Evolutionary conservation across 1,284 basidiomycete genomes (phyloP).

Genomic region (Cystobasidium slooffiae): DNA sequence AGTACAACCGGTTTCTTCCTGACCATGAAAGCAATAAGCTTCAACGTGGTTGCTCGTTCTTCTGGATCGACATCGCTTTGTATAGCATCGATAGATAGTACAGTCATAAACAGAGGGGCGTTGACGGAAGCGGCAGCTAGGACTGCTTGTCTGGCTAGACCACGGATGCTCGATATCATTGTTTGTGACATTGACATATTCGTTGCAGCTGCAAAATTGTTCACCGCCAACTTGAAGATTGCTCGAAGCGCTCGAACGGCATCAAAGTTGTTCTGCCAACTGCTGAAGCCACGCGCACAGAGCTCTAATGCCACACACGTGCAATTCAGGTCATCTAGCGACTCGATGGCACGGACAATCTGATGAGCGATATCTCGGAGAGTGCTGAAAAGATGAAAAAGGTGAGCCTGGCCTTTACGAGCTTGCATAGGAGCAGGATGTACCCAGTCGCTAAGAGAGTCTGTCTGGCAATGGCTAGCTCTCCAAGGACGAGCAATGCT

Average conservation of each 20-base stretch:
- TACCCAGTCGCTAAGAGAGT: constrained; percentile 74
- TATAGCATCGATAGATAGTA: constrained; percentile 78
- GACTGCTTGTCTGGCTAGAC: constrained; percentile 65
- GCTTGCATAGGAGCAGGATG: constrained; percentile 44
- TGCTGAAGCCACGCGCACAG: constrained; percentile 83
- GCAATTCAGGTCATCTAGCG: constrained; percentile 66
- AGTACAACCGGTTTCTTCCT: constrained; percentile 87
- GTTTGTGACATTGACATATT: constrained; percentile 71
- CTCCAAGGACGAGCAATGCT: constrained; percentile 78
- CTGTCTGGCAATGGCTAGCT: constrained; percentile 80
- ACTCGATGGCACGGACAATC: constrained; percentile 73
- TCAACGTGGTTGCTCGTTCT: constrained; percentile 85
- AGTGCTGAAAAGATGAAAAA: constrained; percentile 61
- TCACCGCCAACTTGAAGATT: constrained; percentile 78
- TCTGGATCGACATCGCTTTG: constrained; percentile 72
- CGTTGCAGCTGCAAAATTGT: not conserved
- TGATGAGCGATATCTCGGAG: constrained; percentile 84
- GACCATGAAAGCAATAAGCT: constrained; percentile 90
- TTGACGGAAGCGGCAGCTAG: constrained; percentile 81
- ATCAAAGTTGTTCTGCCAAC: constrained; percentile 93
- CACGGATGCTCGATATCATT: constrained; percentile 59
- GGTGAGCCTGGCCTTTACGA: no score
- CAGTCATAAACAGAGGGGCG: constrained; percentile 92
- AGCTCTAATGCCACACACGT: constrained; percentile 83
- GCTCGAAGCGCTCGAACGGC: constrained; percentile 85